These are phyloP conservation scores for Saposhnikovia divaricata DNA, from an alignment of 129 eudicot genomes.

Conservation along the genomic window DNA sequence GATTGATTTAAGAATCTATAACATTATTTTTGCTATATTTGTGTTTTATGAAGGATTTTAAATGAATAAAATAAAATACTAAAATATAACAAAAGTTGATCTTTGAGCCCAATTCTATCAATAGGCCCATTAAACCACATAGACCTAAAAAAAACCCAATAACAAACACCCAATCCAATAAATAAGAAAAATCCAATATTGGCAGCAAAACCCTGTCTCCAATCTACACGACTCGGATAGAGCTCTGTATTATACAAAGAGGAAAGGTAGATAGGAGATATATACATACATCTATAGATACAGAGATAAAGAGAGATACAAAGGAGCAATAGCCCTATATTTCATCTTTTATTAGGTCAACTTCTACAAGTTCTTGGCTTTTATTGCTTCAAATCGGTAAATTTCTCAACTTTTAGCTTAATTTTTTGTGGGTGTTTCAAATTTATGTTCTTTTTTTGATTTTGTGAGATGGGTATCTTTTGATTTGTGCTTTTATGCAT, in stretches of 20 bases:
- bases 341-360: conserved; percentile 1
- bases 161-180: neutral
- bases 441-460: conserved; percentile 1
- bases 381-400: conserved; percentile 7
- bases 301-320: conserved; percentile 12
- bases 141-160: neutral
- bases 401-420: neutral
- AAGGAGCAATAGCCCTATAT: neutral
- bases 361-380: neutral
- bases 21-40: too few relatives aligned
- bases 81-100: neutral
- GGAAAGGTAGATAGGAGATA: conserved; percentile 7
- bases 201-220: conserved; percentile 6
- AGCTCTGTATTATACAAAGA: neutral
- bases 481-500: conserved; percentile 5
- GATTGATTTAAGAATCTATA: too few relatives aligned
- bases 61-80: too few relatives aligned
- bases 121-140: neutral
- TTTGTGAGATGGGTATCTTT: conserved; percentile 8
- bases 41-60: too few relatives aligned
- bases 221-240: neutral
- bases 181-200: neutral
- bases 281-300: conserved; percentile 13
- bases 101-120: neutral
- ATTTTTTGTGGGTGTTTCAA: neutral